Evolutionary conservation across 768 basidiomycete genomes (phyloP), one percentile per base, ranked within the genome.

Genomic region (Calvatia gigantea): DNA sequence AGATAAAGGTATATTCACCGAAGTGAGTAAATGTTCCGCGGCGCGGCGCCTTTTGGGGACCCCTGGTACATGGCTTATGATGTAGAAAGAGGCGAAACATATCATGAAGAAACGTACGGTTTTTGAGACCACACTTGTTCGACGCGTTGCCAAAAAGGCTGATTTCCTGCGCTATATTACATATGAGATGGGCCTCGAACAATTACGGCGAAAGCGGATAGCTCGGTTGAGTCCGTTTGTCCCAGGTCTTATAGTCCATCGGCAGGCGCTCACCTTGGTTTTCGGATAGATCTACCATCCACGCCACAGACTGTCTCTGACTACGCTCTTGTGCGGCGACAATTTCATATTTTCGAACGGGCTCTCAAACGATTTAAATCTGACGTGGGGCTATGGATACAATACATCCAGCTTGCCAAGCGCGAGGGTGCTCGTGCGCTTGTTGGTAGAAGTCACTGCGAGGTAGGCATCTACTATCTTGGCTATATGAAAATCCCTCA

Each of bases 101-200:
- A 93, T 98, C 54, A 80, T 97, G 66, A 87, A 85, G 71, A 86
- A 85, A 65, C 81, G 94, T 25, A 95, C 92, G 5, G 76, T 73
- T 33, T 92, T 91, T 66, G 94, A 98, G 74, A 86, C 82, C 0
- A 81, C 87, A 1, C 82, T 98, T 43, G 83, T 98, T 6, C 82
- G 94, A 37, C 82, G 91, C 48, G 80, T 91, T 32, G 85, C 92
- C 4, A 86, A 88, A 70, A 95, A 94, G 70, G 76, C 82, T 9
- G 94, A 98, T 71, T 97, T 85, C 71, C 71, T 96, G 67, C 86
- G 91, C 27, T 98, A 98, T 74, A 87, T 83, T n/a, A 80, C 88
- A 4, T 97, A 94, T 68, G 93, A 95, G 73, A 94, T 93, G 85
- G 80, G 80, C 9, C 78, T 97, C 42, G 94, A 97, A 68, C 81